Evolutionary conservation across 2,329 filamentous ascomycete species (phyloP).

Genomic region (Drechslerella dactyloides): DNA sequence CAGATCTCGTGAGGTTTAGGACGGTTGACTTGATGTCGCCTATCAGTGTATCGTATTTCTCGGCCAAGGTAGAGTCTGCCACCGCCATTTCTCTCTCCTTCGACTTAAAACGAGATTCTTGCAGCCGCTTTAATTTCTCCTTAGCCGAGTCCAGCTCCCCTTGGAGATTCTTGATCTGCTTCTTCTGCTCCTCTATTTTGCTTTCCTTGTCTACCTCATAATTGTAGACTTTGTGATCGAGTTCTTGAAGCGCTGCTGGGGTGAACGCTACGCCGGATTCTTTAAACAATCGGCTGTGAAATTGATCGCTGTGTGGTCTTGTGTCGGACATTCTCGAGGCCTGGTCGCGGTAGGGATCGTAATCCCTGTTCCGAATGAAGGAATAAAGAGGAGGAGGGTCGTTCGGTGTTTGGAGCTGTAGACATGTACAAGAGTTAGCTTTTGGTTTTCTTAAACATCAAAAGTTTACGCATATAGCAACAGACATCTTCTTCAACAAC

Average conservation of each 20-base stretch:
- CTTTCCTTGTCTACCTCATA: constrained; percentile 19
- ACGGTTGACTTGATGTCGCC: constrained; percentile 31
- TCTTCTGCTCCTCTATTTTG: constrained; percentile 24
- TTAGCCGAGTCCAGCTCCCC: constrained; percentile 29
- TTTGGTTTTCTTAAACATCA: constrained; percentile 6
- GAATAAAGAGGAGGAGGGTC: background rate
- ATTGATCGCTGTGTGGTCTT: constrained; percentile 21
- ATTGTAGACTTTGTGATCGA: constrained; percentile 33
- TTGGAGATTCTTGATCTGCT: constrained; percentile 19
- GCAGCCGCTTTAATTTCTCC: constrained; percentile 30
- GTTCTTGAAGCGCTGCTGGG: constrained; percentile 17
- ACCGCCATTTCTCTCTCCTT: constrained; percentile 32
- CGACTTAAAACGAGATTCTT: constrained; percentile 45
- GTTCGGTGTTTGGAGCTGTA: constrained; percentile 15
- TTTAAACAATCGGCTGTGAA: constrained; percentile 34
- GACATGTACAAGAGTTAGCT: constrained; percentile 17
- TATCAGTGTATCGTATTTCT: constrained; percentile 26
- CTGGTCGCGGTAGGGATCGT: constrained; percentile 7
- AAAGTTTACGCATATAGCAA: constrained; percentile 8
- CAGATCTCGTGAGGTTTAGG: constrained; percentile 26
- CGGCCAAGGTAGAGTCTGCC: constrained; percentile 28
- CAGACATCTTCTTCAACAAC: constrained; percentile 49
- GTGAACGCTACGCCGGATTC: constrained; percentile 22
- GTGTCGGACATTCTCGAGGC: constrained; percentile 26
- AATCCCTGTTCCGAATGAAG: constrained; percentile 12